Percentiles rank a stretch among this genome's conserved stretches.
These are phyloP conservation scores for Fonsecaea multimorphosa DNA, from an alignment of 2,329 filamentous ascomycete genomes.

Conservation along the genomic window DNA sequence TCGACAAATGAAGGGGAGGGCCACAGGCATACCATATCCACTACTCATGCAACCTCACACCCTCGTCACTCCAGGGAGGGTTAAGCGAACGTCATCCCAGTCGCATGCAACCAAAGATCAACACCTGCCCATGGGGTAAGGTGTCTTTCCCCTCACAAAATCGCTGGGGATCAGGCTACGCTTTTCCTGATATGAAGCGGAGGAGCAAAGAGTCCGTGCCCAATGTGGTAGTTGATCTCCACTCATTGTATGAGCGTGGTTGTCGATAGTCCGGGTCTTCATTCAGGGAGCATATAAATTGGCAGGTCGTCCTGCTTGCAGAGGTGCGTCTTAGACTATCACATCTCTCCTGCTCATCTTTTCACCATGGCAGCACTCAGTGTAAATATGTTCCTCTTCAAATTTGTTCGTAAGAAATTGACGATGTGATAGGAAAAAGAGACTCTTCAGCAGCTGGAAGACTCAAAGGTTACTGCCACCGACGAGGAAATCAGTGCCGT, in stretches of 20 bases:
- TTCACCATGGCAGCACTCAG: conserved; percentile 11
- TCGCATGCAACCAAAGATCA: conserved; percentile 8
- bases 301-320: neutral
- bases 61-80: neutral
- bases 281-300: conserved; percentile 4
- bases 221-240: conserved; percentile 10
- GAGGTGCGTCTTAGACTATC: neutral
- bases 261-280: conserved; percentile 1
- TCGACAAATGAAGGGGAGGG: conserved; percentile 1
- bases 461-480: conserved; percentile 88
- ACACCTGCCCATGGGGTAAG: conserved; percentile 1
- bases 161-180: conserved; percentile 15
- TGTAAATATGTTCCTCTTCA: neutral
- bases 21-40: neutral
- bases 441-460: conserved; percentile 45
- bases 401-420: neutral
- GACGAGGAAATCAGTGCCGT: conserved; percentile 79
- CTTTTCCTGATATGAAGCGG: conserved; percentile 6
- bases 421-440: conserved; percentile 14
- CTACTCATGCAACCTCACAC: conserved; percentile 8
- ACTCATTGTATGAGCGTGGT: neutral
- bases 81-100: conserved; percentile 1
- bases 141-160: conserved; percentile 7
- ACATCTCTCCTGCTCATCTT: neutral
- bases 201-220: conserved; percentile 3